Evolutionary conservation across 495 filamentous ascomycete genomes (phyloP), one percentile per base, ranked within the genome.

Genomic region (Hypomontagnella submonticulosa): DNA sequence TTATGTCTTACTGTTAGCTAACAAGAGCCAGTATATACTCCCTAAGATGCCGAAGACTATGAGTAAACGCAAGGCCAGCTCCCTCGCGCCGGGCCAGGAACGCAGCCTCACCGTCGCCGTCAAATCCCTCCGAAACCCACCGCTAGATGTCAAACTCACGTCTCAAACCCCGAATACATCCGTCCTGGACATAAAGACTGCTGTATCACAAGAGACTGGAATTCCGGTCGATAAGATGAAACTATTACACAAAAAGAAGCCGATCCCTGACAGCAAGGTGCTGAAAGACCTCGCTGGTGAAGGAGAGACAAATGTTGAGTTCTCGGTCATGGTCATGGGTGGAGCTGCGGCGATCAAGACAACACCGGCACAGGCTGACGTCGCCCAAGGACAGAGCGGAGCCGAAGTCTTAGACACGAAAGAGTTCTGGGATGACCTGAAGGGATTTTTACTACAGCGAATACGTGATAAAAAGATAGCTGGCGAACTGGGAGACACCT

Each of bases 361-460:
- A 10, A 68, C 75, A 55, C 61, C 66, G 57, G 77, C 67, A 37
- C 49, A 79, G 67, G 46, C 72, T 68, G 61, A 72, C 44, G 53
- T 81, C 12, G 85, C 82, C 23, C 81, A 84, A 54, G 87, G 83
- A 11, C 75, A 80, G 20, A 85, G 83, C 65, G 87, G 86, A 16
- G 75, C 66, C 23, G 84, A 82, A 18, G 82, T 90, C 37, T 68
- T 97, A 62, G 70, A 81, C 60, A 89, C 85, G 19, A 87, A 90
- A 32, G 87, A 84, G 61, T 99, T 99, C 76, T 99, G 95, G 95
- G 76, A 78, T 33, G 95, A 98, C 81, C 73, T 99, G 64, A 87
- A 85, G 72, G 91, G 85, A 11, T 99, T 89, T 72, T 74, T 99
- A 75, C 75, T 85, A 67, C 89, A 92, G 81, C 85, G 90, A 75